Evolutionary conservation across 2,329 filamentous ascomycete genomes (phyloP).

Genomic region (Cladosporium austrohemisphaericum): DNA sequence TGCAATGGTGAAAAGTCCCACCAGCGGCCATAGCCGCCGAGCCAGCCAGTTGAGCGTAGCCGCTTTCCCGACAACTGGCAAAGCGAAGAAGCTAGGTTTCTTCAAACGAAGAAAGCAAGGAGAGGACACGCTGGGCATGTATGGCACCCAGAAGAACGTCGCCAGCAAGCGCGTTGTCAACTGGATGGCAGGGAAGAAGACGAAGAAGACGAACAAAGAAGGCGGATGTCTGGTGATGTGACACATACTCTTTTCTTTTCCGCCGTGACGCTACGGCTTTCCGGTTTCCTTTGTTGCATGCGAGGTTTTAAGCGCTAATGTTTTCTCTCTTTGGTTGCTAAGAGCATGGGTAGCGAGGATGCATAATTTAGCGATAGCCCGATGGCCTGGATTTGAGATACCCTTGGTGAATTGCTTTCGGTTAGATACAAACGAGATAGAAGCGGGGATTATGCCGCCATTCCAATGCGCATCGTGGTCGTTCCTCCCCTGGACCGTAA

Average conservation of each 20-base stretch:
- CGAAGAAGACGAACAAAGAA: slow-evolving; percentile 3
- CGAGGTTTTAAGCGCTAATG: no score
- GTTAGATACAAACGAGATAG: no score
- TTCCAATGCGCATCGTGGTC: no score
- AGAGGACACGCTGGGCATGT: neutral
- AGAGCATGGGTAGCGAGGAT: neutral
- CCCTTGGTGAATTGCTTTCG: slow-evolving; percentile 4
- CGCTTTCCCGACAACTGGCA: slow-evolving; percentile 24
- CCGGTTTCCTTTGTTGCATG: neutral
- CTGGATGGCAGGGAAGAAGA: slow-evolving; percentile 7
- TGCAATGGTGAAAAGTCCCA: neutral
- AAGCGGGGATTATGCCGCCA: no score
- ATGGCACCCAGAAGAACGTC: neutral
- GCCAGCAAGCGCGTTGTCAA: neutral
- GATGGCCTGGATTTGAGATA: slow-evolving; percentile 6
- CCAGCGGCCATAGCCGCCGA: neutral
- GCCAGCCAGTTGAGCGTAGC: slow-evolving; percentile 7
- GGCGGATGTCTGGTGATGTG: slow-evolving; percentile 8
- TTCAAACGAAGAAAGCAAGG: slow-evolving; percentile 19
- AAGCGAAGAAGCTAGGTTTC: slow-evolving; percentile 28
- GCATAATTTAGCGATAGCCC: neutral
- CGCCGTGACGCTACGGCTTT: no score
- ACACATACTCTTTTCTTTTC: neutral
- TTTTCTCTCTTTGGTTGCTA: neutral
- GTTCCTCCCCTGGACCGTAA: no score